These are phyloP conservation scores for Lichtheimia ramosa DNA, from an alignment of 371 early-diverging fungal genomes.

Conservation along the genomic window DNA sequence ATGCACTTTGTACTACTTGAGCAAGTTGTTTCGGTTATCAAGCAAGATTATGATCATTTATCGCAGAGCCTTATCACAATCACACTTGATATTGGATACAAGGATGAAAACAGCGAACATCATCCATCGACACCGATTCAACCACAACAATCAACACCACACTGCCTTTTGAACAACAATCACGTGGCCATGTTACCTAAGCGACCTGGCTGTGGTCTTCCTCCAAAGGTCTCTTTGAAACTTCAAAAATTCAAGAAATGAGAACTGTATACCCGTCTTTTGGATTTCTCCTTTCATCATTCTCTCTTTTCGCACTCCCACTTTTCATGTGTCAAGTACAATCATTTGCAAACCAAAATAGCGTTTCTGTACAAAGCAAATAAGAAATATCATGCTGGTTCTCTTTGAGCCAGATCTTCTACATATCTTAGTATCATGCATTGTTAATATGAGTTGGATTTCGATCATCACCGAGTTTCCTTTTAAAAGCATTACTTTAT, in stretches of 20 bases:
- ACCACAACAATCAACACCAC: not conserved
- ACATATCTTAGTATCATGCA: no score
- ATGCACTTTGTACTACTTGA: slow-evolving; percentile 69
- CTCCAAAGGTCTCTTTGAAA: slow-evolving; percentile 58
- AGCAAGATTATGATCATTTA: slow-evolving; percentile 61
- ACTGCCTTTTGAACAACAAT: not conserved
- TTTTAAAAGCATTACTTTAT: no score
- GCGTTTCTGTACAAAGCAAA: no score
- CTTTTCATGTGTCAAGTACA: no score
- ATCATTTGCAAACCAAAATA: no score
- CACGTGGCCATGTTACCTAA: slow-evolving; percentile 5
- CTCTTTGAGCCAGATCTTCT: no score
- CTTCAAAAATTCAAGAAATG: slow-evolving; percentile 33
- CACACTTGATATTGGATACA: slow-evolving; percentile 66
- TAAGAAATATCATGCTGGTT: no score
- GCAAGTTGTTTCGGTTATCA: slow-evolving; percentile 61
- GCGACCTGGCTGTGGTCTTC: slow-evolving; percentile 35
- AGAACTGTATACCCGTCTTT: slow-evolving; percentile 1
- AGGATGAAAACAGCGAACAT: slow-evolving; percentile 14
- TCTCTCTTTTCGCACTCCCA: not conserved
- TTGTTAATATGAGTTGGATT: no score
- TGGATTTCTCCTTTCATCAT: not conserved
- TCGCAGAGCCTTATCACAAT: slow-evolving; percentile 69
- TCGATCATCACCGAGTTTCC: no score
- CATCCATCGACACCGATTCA: no score